These are phyloP conservation scores for Nephelium lappaceum DNA, from an alignment of 345 rosid genomes.

Conservation along the genomic window DNA sequence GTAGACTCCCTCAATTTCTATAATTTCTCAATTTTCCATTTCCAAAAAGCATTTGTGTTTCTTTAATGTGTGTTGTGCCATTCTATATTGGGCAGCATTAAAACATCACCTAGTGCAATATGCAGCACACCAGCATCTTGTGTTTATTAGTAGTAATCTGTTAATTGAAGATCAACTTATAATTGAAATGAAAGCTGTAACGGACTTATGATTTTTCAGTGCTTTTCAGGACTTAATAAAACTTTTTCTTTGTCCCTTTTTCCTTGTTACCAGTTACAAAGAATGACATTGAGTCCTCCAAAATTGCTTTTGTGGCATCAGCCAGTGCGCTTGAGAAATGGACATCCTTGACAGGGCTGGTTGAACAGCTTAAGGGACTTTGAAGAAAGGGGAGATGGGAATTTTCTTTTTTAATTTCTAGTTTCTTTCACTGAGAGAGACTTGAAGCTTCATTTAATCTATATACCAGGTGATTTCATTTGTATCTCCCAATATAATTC, in stretches of 20 bases:
- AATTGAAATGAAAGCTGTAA: background rate
- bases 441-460: background rate
- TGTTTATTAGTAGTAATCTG: background rate
- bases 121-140: background rate
- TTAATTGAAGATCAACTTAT: background rate
- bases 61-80: background rate
- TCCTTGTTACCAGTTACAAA: slow-evolving; percentile 49
- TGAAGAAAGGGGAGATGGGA: slow-evolving; percentile 27
- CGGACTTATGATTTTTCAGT: background rate
- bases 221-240: slow-evolving; percentile 5
- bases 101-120: background rate
- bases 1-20: slow-evolving; percentile 31
- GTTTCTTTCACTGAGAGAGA: background rate
- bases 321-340: slow-evolving; percentile 87
- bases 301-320: slow-evolving; percentile 69
- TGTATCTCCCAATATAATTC: background rate
- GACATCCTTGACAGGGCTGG: slow-evolving; percentile 70
- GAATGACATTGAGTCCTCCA: slow-evolving; percentile 80
- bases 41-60: background rate
- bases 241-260: background rate
- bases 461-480: background rate
- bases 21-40: slow-evolving; percentile 1
- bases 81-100: background rate
- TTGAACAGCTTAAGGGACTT: slow-evolving; percentile 69
- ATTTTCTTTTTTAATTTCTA: background rate